Conservation (phyloP, 1,284 basidiomycete genomes). For the Serendipita sp. region DNA sequence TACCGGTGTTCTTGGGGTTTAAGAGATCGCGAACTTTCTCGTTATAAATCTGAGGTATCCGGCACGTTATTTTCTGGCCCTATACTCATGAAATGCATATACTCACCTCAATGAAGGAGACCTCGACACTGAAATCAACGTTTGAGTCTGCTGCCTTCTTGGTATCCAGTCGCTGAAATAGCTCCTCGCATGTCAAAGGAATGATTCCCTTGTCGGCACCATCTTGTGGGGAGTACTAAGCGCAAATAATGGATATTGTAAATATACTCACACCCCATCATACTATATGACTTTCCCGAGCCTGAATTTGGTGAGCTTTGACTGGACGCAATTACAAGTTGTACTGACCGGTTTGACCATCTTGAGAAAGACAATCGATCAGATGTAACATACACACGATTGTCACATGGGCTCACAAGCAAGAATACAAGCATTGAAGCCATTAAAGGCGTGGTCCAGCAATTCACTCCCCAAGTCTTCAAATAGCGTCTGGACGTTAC, state of each 20-base stretch:
- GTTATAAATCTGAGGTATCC: conserved; percentile 67
- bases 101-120: conserved; percentile 86
- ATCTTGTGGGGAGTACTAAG: conserved; percentile 35
- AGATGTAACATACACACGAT: background rate
- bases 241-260: background rate
- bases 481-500: conserved; percentile 48
- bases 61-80: conserved; percentile 4
- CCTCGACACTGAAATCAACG: conserved; percentile 80
- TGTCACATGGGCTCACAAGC: conserved; percentile 58
- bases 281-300: conserved; percentile 86
- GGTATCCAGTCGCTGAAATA: conserved; percentile 70
- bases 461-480: conserved; percentile 90
- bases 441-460: conserved; percentile 87
- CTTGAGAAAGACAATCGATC: conserved; percentile 25
- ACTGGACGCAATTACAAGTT: conserved; percentile 8
- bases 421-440: conserved; percentile 96
- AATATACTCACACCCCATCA: conserved; percentile 88
- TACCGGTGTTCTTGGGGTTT: conserved; percentile 94
- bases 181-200: conserved; percentile 83
- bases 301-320: conserved; percentile 30
- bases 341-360: conserved; percentile 71
- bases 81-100: conserved; percentile 4
- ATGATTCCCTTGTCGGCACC: conserved; percentile 96
- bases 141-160: conserved; percentile 55
- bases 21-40: conserved; percentile 96